A percentile compares a stretch with the other conserved stretches of the same genome.
Evolutionary conservation across 805 yeast genomes (phyloP).

Genomic region (Kregervanrija fluxuum): DNA sequence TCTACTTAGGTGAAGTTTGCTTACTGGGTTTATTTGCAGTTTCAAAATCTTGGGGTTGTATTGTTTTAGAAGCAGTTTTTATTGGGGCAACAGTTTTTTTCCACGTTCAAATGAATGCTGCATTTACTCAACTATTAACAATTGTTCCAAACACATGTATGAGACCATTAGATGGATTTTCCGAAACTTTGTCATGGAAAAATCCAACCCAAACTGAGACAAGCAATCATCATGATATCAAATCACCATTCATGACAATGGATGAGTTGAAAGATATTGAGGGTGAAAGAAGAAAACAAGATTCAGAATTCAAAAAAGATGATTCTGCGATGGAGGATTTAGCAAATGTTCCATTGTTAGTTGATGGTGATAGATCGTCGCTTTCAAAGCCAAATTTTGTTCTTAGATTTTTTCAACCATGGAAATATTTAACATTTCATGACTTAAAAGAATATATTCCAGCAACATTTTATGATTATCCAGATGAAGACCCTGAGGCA

Average conservation of each 20-base stretch:
- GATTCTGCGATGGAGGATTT: conserved; percentile 1
- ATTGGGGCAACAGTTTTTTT: conserved; percentile 58
- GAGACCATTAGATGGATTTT: conserved; percentile 69
- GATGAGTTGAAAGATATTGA: conserved; percentile 10
- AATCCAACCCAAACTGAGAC: neutral
- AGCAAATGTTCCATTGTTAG: conserved; percentile 49
- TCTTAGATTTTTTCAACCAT: conserved; percentile 48
- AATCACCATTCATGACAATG: conserved; percentile 14
- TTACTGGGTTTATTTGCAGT: conserved; percentile 80
- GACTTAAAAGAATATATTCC: conserved; percentile 48
- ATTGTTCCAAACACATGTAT: conserved; percentile 65
- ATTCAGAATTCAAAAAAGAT: neutral
- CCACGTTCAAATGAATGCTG: conserved; percentile 55
- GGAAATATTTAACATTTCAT: conserved; percentile 41
- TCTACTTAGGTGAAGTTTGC: conserved; percentile 84
- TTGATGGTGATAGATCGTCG: conserved; percentile 48
- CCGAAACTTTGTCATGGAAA: conserved; percentile 54
- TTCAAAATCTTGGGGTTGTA: conserved; percentile 94
- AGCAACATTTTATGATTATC: conserved; percentile 45
- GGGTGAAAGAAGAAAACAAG: conserved; percentile 5
- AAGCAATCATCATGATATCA: neutral
- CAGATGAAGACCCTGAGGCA: conserved; percentile 32
- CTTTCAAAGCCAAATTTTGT: conserved; percentile 14
- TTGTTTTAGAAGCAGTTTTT: conserved; percentile 65
- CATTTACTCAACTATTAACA: conserved; percentile 56